These are phyloP conservation scores for Lanmaoa rubissima DNA, from an alignment of 768 basidiomycete genomes.

Conservation along the genomic window DNA sequence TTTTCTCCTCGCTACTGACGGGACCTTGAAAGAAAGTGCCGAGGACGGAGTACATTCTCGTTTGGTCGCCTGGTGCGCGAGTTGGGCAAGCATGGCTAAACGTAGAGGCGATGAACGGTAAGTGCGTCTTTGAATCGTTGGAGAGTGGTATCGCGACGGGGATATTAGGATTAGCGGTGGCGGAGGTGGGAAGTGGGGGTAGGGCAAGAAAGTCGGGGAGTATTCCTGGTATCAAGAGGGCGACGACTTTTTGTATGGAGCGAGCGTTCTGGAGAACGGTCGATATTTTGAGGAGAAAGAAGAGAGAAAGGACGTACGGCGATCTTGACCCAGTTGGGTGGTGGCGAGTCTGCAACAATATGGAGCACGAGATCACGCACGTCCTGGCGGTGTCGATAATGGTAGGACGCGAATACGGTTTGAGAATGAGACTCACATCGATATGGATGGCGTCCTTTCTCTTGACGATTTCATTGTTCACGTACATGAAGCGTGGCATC, in stretches of 20 bases:
- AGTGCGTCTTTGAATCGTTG: slow-evolving; percentile 33
- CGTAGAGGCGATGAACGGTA: slow-evolving; percentile 69
- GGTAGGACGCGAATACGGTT: background rate
- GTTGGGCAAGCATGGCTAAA: slow-evolving; percentile 96
- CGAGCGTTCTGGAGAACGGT: slow-evolving; percentile 56
- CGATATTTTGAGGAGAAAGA: background rate
- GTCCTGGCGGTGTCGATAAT: slow-evolving; percentile 50
- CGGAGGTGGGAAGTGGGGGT: slow-evolving; percentile 66
- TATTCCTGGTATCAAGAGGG: slow-evolving; percentile 84
- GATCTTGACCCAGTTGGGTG: slow-evolving; percentile 82
- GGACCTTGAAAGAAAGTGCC: slow-evolving; percentile 81
- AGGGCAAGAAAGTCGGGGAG: slow-evolving; percentile 71
- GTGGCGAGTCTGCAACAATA: slow-evolving; percentile 76
- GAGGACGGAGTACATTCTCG: slow-evolving; percentile 81
- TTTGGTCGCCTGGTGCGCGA: slow-evolving; percentile 85
- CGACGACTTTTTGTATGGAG: slow-evolving; percentile 74
- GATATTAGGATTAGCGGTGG: slow-evolving; percentile 55
- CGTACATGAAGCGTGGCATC: slow-evolving; percentile 77
- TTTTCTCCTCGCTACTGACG: slow-evolving; percentile 77
- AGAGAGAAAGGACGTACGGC: slow-evolving; percentile 49
- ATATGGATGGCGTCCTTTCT: slow-evolving; percentile 76
- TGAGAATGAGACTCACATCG: slow-evolving; percentile 49
- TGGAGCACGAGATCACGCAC: slow-evolving; percentile 85
- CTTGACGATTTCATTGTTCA: slow-evolving; percentile 70
- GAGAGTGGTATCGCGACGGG: slow-evolving; percentile 49